Conservation (phyloP, 208 protist species). For the Trypanosoma mega region DNA sequence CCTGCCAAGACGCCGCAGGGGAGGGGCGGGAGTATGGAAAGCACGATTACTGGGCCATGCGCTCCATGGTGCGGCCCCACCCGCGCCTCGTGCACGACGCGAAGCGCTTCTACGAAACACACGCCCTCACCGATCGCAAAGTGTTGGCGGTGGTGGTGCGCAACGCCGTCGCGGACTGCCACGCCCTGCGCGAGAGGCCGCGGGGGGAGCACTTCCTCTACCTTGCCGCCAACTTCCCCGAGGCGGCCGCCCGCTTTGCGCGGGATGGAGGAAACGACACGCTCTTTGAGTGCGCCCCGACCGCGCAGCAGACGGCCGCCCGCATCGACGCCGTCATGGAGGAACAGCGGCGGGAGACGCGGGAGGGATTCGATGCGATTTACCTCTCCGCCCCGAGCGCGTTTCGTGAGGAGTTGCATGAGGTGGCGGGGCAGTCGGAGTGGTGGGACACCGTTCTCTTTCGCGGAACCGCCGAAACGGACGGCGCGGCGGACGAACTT, state of each 20-base stretch:
- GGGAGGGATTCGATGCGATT: constrained; percentile 21
- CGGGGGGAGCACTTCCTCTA: constrained; percentile 56
- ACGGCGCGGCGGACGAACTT: constrained; percentile 32
- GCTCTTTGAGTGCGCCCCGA: constrained; percentile 36
- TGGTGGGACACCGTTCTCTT: constrained; percentile 24
- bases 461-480: constrained; percentile 10
- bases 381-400: constrained; percentile 35
- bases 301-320: constrained; percentile 21
- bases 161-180: constrained; percentile 25
- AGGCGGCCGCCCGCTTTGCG: constrained; percentile 20
- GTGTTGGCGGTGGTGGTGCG: constrained; percentile 39
- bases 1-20: constrained; percentile 22
- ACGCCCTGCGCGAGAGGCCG: constrained; percentile 6
- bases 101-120: constrained; percentile 25
- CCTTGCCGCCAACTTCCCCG: constrained; percentile 35
- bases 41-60: constrained; percentile 45
- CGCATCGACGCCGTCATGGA: constrained; percentile 30
- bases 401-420: constrained; percentile 28
- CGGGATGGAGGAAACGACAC: constrained; percentile 22
- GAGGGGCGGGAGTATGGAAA: constrained; percentile 32
- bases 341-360: not conserved
- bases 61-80: constrained; percentile 41
- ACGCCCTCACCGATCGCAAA: constrained; percentile 3
- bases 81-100: constrained; percentile 28
- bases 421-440: constrained; percentile 18